Evolutionary conservation across 257 asterid genomes (phyloP).

Genomic region (Solanum neorickii): DNA sequence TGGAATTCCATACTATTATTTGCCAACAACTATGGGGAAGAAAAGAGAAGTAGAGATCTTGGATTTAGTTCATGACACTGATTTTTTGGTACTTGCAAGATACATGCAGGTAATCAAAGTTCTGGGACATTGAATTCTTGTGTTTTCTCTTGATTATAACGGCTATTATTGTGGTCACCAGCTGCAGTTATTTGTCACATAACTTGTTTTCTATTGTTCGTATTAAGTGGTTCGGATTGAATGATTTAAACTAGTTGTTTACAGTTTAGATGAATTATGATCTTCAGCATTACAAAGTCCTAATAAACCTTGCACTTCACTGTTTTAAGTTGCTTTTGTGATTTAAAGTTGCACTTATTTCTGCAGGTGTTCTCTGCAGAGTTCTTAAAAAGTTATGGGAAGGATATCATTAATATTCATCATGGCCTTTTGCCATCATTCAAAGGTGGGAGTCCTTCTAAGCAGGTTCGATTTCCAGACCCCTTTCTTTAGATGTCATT

Average conservation of each 20-base stretch:
- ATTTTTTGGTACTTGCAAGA: constrained; percentile 89
- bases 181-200: not conserved
- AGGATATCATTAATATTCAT: constrained; percentile 84
- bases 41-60: constrained; percentile 60
- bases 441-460: constrained; percentile 92
- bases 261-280: not conserved
- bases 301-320: not conserved
- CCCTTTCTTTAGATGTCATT: not conserved
- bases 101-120: constrained; percentile 75
- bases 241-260: not conserved
- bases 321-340: not conserved
- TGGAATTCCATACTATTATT: constrained; percentile 71
- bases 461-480: constrained; percentile 40
- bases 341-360: constrained; percentile 1
- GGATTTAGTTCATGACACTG: constrained; percentile 67
- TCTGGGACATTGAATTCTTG: not conserved
- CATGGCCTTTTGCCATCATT: constrained; percentile 93
- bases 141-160: not conserved
- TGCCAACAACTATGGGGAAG: constrained; percentile 28
- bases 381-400: constrained; percentile 55
- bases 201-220: not conserved
- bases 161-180: not conserved
- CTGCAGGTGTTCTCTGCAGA: constrained; percentile 69
- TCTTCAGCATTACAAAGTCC: not conserved
- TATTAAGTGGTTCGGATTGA: not conserved